Evolutionary conservation across 768 basidiomycete species (phyloP).

Genomic region (Leucocoprinus birnbaumii): DNA sequence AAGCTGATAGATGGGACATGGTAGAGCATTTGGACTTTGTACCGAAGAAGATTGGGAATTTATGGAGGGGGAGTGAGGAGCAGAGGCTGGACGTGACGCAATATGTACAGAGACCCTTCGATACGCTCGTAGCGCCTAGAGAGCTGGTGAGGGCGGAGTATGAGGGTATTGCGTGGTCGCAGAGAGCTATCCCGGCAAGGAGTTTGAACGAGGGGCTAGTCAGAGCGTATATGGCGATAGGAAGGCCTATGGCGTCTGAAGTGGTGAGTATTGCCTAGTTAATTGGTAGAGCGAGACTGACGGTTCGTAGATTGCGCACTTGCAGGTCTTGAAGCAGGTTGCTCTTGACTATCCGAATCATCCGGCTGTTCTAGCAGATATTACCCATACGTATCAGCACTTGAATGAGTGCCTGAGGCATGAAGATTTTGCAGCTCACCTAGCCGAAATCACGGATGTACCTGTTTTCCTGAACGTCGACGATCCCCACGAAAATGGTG

Average conservation of each 20-base stretch:
- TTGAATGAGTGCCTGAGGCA: neutral
- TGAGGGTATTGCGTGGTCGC: constrained; percentile 23
- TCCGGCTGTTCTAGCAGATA: neutral
- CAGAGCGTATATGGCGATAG: constrained; percentile 16
- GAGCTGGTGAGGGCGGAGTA: constrained; percentile 15
- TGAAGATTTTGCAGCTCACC: neutral
- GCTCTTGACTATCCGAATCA: neutral
- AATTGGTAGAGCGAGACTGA: neutral
- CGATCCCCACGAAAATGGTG: neutral
- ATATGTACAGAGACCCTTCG: neutral
- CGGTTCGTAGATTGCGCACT: constrained; percentile 1
- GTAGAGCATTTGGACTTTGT: constrained; percentile 2
- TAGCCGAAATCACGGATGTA: neutral
- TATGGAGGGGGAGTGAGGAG: neutral
- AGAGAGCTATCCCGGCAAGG: constrained; percentile 14
- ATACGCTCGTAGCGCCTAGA: constrained; percentile 14
- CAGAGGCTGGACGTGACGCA: neutral
- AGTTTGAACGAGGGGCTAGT: constrained; percentile 14
- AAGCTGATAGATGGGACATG: neutral
- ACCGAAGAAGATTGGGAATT: neutral
- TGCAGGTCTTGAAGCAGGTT: neutral
- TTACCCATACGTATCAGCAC: constrained; percentile 4
- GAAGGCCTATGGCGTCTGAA: constrained; percentile 16
- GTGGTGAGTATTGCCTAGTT: constrained; percentile 19
- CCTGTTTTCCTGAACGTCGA: constrained; percentile 13